Base-by-base conservation (phyloP, 352 stramenopile genomes). In the Phytophthora pinifolia region DNA sequence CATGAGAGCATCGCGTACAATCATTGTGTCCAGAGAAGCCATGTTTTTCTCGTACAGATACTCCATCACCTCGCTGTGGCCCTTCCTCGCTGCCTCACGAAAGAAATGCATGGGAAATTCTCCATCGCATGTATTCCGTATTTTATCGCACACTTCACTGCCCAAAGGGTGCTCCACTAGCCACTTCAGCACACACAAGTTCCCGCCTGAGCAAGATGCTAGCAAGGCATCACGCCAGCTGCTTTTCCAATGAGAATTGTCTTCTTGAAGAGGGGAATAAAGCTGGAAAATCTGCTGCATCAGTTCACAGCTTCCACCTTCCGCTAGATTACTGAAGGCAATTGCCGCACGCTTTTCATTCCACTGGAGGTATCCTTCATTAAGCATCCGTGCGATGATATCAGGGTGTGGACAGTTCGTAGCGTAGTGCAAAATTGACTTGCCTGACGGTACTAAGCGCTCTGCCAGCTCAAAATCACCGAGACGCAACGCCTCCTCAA, bases 251-350 rank as follows among this genome's bases (percentile, higher is more conserved):
- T 5, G 4, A 9, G 4, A 3, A 12, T 27, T 7, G 0, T 46
- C 20, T 27, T 37, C 0, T 39, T 3, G 50, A 36, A 51, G 39
- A 0, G 39, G 50, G 2, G 39, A 58, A 32, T 58, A 39, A 32
- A 58, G 39, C 13, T 50, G 39, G 2, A 50, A 20, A 18, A 58
- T 35, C 14, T 58, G 50, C 20, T 43, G 31, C 33, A 49, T 49
- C 10, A 51, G 20, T 9, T 50, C 31, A n/a, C 30, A 18, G 12
- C 10, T 32, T 43, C 50, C 50, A 35, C 33, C 25, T 8, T n/a
- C 25, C 22, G 31, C 50, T 17, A 44, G 20, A 44, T 51, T 12
- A 2, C 2, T 18, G 6, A 58, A 36, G 10, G 39, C 22, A 15
- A 15, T 44, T 4, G 39, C 9, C 0, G 39, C 31, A 36, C n/a